These are phyloP conservation scores for Yamadazyma trypodendri DNA, from an alignment of 1,139 yeast genomes.

Conservation along the genomic window DNA sequence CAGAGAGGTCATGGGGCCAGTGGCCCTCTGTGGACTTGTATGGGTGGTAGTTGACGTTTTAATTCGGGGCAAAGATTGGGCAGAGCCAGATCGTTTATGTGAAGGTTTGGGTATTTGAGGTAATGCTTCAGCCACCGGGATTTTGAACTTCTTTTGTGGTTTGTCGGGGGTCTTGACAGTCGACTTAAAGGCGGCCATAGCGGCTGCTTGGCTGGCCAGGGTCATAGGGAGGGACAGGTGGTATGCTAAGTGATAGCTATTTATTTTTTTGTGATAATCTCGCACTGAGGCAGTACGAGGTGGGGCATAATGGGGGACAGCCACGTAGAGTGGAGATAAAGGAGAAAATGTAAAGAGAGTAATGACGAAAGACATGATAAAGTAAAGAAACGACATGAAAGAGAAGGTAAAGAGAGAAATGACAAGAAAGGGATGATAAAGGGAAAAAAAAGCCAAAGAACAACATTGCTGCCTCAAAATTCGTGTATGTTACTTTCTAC, in stretches of 20 bases:
- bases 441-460: too few relatives aligned
- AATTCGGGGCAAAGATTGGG: conserved; percentile 13
- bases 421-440: too few relatives aligned
- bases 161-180: conserved; percentile 7
- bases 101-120: conserved; percentile 10
- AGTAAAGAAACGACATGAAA: too few relatives aligned
- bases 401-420: too few relatives aligned
- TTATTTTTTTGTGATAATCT: neutral
- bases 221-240: neutral
- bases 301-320: too few relatives aligned
- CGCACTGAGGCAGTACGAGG: too few relatives aligned
- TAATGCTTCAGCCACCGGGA: conserved; percentile 8
- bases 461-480: too few relatives aligned
- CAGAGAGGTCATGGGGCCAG: neutral
- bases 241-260: neutral
- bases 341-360: too few relatives aligned
- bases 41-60: conserved; percentile 5
- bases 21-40: conserved; percentile 1
- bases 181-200: conserved; percentile 33
- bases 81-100: conserved; percentile 6
- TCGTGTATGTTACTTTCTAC: too few relatives aligned
- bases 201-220: conserved; percentile 34
- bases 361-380: too few relatives aligned
- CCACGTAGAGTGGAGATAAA: too few relatives aligned
- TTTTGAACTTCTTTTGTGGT: conserved; percentile 4